phyloP scores from a whole-genome alignment of 2,329 filamentous ascomycete genomes.

The Blastomyces parvus region DNA sequence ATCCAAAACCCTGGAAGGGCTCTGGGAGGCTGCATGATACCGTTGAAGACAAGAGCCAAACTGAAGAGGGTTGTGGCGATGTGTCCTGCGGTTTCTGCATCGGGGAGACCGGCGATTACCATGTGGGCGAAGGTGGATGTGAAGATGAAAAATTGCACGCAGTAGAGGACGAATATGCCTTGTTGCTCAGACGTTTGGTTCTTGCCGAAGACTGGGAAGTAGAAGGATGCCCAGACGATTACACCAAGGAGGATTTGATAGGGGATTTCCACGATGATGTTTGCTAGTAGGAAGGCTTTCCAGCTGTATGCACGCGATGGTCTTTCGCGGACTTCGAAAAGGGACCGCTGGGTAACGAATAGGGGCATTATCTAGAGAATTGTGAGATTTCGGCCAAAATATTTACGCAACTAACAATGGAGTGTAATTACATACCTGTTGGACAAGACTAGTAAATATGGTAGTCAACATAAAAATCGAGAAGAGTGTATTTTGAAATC shows the following conservation, averaged over 20 bases:
- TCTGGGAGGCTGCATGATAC: conserved; percentile 56
- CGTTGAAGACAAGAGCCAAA: conserved; percentile 63
- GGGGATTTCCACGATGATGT: conserved; percentile 75
- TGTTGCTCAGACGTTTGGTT: conserved; percentile 58
- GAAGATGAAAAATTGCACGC: conserved; percentile 68
- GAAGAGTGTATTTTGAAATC: conserved; percentile 79
- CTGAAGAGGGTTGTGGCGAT: conserved; percentile 67
- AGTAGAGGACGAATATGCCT: conserved; percentile 67
- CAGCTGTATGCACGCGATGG: conserved; percentile 78
- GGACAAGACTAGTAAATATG: conserved; percentile 46
- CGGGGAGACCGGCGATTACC: conserved; percentile 64
- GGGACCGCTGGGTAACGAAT: conserved; percentile 68
- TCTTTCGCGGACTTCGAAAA: conserved; percentile 78
- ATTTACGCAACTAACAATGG: conserved; percentile 39
- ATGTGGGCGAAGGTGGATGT: conserved; percentile 72
- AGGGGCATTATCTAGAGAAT: conserved; percentile 55
- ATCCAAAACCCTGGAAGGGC: conserved; percentile 66
- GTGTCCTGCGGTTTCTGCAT: conserved; percentile 65
- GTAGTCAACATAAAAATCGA: conserved; percentile 66
- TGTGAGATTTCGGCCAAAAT: background rate
- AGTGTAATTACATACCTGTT: conserved; percentile 49
- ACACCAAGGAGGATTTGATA: conserved; percentile 67
- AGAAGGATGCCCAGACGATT: conserved; percentile 73
- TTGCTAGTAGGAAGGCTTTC: conserved; percentile 74
- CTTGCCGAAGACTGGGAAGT: conserved; percentile 63